These are phyloP conservation scores for Yarrowia sp. DNA, from an alignment of 805 yeast species.

Conservation along the genomic window DNA sequence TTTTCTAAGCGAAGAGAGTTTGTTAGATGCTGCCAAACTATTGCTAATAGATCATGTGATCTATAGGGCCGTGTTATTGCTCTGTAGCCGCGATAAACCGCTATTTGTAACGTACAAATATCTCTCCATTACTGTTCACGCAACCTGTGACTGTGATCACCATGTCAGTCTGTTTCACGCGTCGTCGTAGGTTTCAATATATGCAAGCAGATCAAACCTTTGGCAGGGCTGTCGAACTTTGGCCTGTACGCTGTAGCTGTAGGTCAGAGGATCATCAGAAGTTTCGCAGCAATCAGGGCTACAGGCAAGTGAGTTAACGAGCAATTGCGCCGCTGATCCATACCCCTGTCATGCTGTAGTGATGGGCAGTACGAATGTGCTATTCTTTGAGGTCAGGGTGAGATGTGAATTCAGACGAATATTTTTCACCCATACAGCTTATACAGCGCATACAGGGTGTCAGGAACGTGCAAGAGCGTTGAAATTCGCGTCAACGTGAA, in stretches of 20 bases:
- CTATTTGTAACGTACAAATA: no score
- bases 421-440: neutral
- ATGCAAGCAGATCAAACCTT: conserved; percentile 25
- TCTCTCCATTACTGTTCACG: no score
- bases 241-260: neutral
- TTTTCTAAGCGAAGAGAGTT: conserved; percentile 9
- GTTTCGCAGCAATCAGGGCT: conserved; percentile 9
- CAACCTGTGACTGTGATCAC: no score
- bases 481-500: no score
- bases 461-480: no score
- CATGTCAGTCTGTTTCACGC: conserved; percentile 9
- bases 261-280: neutral
- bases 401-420: neutral
- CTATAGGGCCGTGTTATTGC: no score
- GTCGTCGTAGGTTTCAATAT: conserved; percentile 10
- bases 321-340: neutral
- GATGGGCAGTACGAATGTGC: no score
- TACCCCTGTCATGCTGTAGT: conserved; percentile 4
- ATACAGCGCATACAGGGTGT: neutral
- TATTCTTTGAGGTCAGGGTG: no score
- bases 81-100: no score
- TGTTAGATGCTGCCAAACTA: no score
- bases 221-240: conserved; percentile 10
- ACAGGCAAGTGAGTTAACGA: no score
- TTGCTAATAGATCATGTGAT: no score